Conservation (phyloP, 805 yeast genomes). For the Hanseniaspora clermontiae region DNA sequence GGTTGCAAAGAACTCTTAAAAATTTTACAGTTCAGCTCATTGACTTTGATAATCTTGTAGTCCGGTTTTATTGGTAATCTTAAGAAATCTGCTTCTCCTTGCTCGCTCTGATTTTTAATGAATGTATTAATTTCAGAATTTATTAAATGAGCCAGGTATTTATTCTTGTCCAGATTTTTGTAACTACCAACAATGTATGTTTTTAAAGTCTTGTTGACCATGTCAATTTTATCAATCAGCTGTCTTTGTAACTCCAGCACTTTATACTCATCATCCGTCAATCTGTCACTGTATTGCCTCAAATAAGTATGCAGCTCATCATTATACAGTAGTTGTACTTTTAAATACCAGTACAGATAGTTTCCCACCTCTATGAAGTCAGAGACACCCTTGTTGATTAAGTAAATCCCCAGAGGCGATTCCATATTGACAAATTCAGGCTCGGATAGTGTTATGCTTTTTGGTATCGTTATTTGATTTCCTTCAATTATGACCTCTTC, state of each 20-base stretch:
- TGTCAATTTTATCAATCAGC: background rate
- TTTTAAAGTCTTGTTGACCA: background rate
- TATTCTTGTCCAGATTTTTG: conserved; percentile 42
- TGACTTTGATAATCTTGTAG: conserved; percentile 41
- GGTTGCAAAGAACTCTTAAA: conserved; percentile 90
- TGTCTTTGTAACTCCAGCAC: background rate
- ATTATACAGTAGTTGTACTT: conserved; percentile 44
- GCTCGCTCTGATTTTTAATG: conserved; percentile 21
- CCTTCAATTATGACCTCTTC: conserved; percentile 8
- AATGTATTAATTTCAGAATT: conserved; percentile 33
- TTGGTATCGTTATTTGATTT: conserved; percentile 6
- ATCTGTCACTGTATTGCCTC: background rate
- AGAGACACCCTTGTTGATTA: conserved; percentile 56
- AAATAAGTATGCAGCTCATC: background rate
- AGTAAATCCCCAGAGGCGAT: conserved; percentile 61
- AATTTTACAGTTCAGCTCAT: conserved; percentile 69
- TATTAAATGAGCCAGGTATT: conserved; percentile 41
- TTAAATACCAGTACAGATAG: conserved; percentile 81
- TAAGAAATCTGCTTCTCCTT: conserved; percentile 47
- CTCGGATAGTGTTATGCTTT: conserved; percentile 16
- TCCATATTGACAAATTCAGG: conserved; percentile 18
- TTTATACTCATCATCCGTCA: background rate
- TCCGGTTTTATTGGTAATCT: conserved; percentile 10
- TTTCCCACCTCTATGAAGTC: conserved; percentile 56
- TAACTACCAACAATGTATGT: background rate